Conservation (phyloP, 78 protist genomes). For the Chrysochromulina parva region DNA sequence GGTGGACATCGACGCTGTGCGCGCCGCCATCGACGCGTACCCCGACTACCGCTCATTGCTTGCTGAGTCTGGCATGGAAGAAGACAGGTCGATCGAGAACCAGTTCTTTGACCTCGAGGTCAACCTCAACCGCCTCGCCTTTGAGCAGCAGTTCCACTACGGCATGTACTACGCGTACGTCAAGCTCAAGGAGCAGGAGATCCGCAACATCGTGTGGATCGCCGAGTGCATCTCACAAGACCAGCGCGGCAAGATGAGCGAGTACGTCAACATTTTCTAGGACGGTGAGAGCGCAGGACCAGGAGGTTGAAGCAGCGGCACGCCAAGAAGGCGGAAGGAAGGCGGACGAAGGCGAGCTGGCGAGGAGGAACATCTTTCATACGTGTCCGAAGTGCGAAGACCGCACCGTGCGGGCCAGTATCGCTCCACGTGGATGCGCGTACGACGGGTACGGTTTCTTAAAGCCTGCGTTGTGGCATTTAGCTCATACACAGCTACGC, state of each 20-base stretch:
- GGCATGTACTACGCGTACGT: constrained; percentile 88
- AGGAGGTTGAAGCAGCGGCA: too few relatives aligned
- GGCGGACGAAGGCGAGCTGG: background rate
- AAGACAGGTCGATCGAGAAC: constrained; percentile 87
- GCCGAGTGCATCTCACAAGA: constrained; percentile 96
- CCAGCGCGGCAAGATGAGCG: constrained; percentile 73
- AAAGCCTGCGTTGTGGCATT: too few relatives aligned
- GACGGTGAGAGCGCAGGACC: too few relatives aligned
- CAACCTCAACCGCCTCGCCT: constrained; percentile 72
- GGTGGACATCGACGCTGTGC: constrained; percentile 81
- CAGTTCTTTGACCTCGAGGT: constrained; percentile 78
- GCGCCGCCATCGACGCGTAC: constrained; percentile 64
- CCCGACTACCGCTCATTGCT: constrained; percentile 80
- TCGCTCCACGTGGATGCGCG: too few relatives aligned
- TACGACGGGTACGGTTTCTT: too few relatives aligned
- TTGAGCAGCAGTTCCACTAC: constrained; percentile 87
- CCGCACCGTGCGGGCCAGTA: too few relatives aligned
- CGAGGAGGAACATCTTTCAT: constrained; percentile 48
- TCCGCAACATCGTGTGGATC: constrained; percentile 95
- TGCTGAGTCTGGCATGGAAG: constrained; percentile 34
- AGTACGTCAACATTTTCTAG: constrained; percentile 80
- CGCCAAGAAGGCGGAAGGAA: too few relatives aligned
- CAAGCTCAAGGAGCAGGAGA: constrained; percentile 91
- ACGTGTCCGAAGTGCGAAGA: too few relatives aligned
- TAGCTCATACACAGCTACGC: too few relatives aligned